Base-by-base conservation (phyloP, 108 stramenopile species). In the Nannochloropsis salina region DNA sequence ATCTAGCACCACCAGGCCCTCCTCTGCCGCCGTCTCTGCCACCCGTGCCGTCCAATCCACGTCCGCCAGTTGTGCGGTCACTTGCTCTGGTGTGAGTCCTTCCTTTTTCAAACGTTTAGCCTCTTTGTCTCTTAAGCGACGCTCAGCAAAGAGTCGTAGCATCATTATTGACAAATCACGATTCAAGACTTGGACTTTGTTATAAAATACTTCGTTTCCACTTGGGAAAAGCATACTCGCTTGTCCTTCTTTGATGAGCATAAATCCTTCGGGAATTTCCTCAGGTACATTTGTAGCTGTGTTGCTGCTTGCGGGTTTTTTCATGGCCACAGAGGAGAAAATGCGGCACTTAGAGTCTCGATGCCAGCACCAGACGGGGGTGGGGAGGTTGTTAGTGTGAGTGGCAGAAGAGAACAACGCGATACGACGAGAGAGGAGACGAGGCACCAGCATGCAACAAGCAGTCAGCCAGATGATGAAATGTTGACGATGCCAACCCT, bases 171-270 rank as follows among this genome's bases (percentile, higher is more conserved):
- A 92, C 41, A 99, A 90, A 89, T 99, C 98, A 9, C 98, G 93
- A 91, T 99, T 99, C 85, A 97, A 95, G 9, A 97, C 96, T 92
- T 99, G 98, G 21, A 96, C 97, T 15, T 95, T 95, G 87, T 99
- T 99, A 94, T 99, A 99, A 91, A 99, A 99, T 43, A 98, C 98
- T 42, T 89, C 88, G 82, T 89, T 89, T 12, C 85, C 85, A 41
- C 85, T 82, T 21, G 85, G 82, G 21, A 89, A 89, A 20, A 82
- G 85, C 44, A 89, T 89, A 45, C 84, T 82, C 15, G 88, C 88
- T 47, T 89, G 85, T 2, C 88, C 88, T 40, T 74, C 61, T 8
- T 74, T 74, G 61, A 74, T 74, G 1, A 74, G 61, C 61, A 74
- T n/a, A 74, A 74, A 74, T 15, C 61, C 61, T 74, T 74, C 8